Evolutionary conservation across 768 basidiomycete genomes (phyloP).

Genomic region (Heimioporus sp.): DNA sequence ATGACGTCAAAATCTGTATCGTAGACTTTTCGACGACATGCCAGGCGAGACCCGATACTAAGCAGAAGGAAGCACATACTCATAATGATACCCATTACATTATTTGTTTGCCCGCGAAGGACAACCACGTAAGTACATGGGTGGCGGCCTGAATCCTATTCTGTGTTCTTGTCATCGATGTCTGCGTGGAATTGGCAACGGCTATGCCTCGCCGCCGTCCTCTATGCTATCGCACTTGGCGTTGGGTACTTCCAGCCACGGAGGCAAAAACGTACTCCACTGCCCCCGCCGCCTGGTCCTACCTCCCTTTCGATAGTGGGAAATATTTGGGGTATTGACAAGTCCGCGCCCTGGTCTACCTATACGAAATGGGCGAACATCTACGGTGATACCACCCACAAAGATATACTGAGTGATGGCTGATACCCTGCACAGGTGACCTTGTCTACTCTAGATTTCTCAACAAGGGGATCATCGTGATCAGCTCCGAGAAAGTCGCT

Average conservation of each 20-base stretch:
- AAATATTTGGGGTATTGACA: slow-evolving; percentile 16
- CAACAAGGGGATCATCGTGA: slow-evolving; percentile 23
- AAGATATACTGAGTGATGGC: not conserved
- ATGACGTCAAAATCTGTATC: no score
- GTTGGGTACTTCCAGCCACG: not conserved
- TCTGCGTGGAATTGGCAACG: slow-evolving; percentile 7
- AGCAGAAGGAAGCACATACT: no score
- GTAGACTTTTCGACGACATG: no score
- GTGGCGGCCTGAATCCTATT: not conserved
- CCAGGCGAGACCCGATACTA: no score
- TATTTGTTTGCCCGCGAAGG: not conserved
- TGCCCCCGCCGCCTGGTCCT: slow-evolving; percentile 22
- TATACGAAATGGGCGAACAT: slow-evolving; percentile 16
- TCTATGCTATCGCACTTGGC: slow-evolving; percentile 8
- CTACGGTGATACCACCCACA: slow-evolving; percentile 10
- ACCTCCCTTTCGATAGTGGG: slow-evolving; percentile 16
- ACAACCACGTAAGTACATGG: not conserved
- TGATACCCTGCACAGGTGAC: slow-evolving; percentile 17
- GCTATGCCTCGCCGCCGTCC: slow-evolving; percentile 8
- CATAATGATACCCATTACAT: no score
- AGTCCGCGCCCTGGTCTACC: slow-evolving; percentile 16
- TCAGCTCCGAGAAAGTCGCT: slow-evolving; percentile 25
- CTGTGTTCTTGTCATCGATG: not conserved
- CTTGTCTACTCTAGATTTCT: slow-evolving; percentile 25
- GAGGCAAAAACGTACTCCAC: slow-evolving; percentile 1